Percentiles rank a stretch among this genome's conserved stretches.
These are phyloP conservation scores for Schizosaccharomyces versatilis DNA, from an alignment of 1,139 yeast genomes.

Conservation along the genomic window DNA sequence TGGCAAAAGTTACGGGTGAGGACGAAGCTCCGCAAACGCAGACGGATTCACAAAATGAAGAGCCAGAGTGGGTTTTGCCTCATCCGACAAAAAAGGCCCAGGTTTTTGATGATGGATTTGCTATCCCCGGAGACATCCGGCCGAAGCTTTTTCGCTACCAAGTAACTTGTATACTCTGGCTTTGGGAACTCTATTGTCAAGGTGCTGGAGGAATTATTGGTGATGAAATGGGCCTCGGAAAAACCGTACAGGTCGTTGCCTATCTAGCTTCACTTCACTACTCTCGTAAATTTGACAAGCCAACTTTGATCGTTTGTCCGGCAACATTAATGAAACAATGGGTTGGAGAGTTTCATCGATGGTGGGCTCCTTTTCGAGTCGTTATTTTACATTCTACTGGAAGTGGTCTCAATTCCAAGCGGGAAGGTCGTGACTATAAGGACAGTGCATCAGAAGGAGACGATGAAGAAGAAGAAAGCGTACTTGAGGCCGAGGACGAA, in stretches of 20 bases:
- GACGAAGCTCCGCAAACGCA: slow-evolving; percentile 12
- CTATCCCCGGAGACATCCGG: slow-evolving; percentile 75
- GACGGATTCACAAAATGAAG: slow-evolving; percentile 19
- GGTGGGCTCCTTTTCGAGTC: slow-evolving; percentile 94
- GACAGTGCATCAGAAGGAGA: slow-evolving; percentile 13
- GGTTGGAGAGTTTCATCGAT: slow-evolving; percentile 82
- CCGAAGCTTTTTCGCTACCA: slow-evolving; percentile 79
- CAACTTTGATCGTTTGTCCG: slow-evolving; percentile 76
- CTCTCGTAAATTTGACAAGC: slow-evolving; percentile 50
- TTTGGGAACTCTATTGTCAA: slow-evolving; percentile 61
- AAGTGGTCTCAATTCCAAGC: slow-evolving; percentile 40
- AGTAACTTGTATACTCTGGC: slow-evolving; percentile 61
- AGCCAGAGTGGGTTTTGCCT: slow-evolving; percentile 41
- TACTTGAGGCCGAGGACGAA: slow-evolving; percentile 22
- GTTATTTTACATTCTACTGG: slow-evolving; percentile 83
- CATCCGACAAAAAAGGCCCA: slow-evolving; percentile 69
- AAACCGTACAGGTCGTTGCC: slow-evolving; percentile 76
- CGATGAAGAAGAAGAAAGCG: slow-evolving; percentile 30
- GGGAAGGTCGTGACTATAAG: not conserved
- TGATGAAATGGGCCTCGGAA: slow-evolving; percentile 95
- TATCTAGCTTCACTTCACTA: slow-evolving; percentile 79
- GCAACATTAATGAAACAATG: slow-evolving; percentile 91
- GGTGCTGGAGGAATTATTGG: slow-evolving; percentile 87
- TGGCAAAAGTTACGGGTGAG: slow-evolving; percentile 7
- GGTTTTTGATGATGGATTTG: slow-evolving; percentile 40